Conservation (phyloP, 768 basidiomycete species). For the Tephrocybe sp. region DNA sequence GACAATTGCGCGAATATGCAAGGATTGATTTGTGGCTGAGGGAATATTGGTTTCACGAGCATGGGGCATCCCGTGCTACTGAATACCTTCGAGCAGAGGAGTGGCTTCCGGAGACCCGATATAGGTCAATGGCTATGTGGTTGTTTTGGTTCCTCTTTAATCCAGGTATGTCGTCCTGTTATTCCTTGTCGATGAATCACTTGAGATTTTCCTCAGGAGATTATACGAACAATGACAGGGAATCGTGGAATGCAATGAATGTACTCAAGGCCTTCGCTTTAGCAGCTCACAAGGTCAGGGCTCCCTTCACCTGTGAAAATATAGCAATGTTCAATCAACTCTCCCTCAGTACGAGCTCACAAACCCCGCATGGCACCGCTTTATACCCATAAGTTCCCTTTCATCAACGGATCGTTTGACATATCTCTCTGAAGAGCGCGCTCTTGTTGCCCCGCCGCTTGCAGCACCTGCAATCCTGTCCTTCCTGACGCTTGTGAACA, state of each 20-base stretch:
- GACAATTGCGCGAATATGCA: slow-evolving; percentile 71
- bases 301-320: not conserved
- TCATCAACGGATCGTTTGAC: slow-evolving; percentile 24
- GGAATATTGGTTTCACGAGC: slow-evolving; percentile 63
- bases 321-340: slow-evolving; percentile 1
- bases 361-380: slow-evolving; percentile 53
- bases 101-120: slow-evolving; percentile 59
- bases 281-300: slow-evolving; percentile 57
- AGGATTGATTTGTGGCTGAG: slow-evolving; percentile 61
- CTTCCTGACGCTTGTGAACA: slow-evolving; percentile 57
- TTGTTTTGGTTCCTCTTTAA: slow-evolving; percentile 72
- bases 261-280: slow-evolving; percentile 63
- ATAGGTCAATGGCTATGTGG: slow-evolving; percentile 72
- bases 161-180: slow-evolving; percentile 42
- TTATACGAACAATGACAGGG: slow-evolving; percentile 37
- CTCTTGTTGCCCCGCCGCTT: slow-evolving; percentile 57
- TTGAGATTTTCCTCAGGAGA: slow-evolving; percentile 37
- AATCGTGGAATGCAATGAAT: slow-evolving; percentile 44
- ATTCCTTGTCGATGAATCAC: not conserved
- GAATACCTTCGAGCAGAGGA: slow-evolving; percentile 37
- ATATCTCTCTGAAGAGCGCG: slow-evolving; percentile 46
- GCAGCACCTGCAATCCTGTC: slow-evolving; percentile 73
- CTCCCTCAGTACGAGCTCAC: slow-evolving; percentile 60
- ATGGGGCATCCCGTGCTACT: slow-evolving; percentile 54
- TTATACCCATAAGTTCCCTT: slow-evolving; percentile 44